Conservation (phyloP, 2,329 filamentous ascomycete species). For the Aspergillus ochraceoroseus region DNA sequence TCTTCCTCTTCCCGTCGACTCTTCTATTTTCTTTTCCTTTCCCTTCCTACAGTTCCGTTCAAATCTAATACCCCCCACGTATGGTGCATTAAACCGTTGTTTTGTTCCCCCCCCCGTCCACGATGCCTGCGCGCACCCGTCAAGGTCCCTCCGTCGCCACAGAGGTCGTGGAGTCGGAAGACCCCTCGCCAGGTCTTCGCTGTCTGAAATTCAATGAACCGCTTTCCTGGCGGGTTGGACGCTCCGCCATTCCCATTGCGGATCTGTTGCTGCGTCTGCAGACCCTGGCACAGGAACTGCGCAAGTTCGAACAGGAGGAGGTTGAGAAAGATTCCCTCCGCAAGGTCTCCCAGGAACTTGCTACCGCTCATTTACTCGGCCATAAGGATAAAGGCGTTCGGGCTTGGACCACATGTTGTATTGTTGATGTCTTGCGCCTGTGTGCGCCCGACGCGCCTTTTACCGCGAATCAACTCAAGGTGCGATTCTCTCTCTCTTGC, state of each 20-base stretch:
- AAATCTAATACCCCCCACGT: too few species aligned
- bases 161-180: constrained; percentile 33
- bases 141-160: constrained; percentile 32
- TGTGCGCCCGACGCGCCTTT: constrained; percentile 95
- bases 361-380: constrained; percentile 70
- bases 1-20: not conserved
- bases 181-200: constrained; percentile 31
- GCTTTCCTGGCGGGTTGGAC: constrained; percentile 86
- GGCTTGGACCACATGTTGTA: constrained; percentile 79
- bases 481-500: constrained; percentile 37
- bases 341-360: constrained; percentile 79
- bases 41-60: not conserved
- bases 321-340: constrained; percentile 76
- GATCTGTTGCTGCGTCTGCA: constrained; percentile 79
- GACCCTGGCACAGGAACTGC: constrained; percentile 73
- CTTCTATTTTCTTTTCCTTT: not conserved
- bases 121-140: constrained; percentile 44
- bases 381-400: constrained; percentile 94
- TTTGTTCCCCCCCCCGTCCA: constrained; percentile 28
- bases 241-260: constrained; percentile 70
- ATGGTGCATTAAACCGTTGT: constrained; percentile 22
- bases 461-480: constrained; percentile 83
- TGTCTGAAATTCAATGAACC: constrained; percentile 74
- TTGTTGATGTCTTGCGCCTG: constrained; percentile 87
- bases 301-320: constrained; percentile 80